Evolutionary conservation across 345 rosid species (phyloP), one percentile per base, ranked within the genome.

Genomic region (Sonneratia caseolaris): DNA sequence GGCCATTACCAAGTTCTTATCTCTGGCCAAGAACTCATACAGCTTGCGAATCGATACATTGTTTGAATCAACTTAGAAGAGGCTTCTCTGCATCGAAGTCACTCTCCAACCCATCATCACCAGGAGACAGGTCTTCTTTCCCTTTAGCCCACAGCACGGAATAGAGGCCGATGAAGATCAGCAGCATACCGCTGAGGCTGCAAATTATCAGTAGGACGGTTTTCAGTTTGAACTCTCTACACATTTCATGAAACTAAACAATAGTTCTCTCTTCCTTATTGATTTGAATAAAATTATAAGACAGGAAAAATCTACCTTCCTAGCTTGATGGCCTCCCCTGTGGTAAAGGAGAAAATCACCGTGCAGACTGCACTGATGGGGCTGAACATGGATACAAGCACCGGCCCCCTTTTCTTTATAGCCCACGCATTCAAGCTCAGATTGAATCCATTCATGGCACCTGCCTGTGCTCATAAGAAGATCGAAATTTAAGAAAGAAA

Each of bases 381-480:
- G 83, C 80, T 88, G 72, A 96, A 96, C 91, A 92, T 78, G 53
- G 99, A 87, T 18, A 89, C 98, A 16, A 91, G 75, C 76, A 96
- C 98, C 1, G 98, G 99, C 51, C 99, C 99, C 66, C 86, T 82
- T 79, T 89, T 91, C 89, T 86, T 91, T 88, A 92, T 85, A 19
- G 99, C 99, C 99, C 99, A 96, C 72, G 95, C 96, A 49, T 81
- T 89, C 83, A 96, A 96, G 81, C 98, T 96, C 45, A 87, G 80
- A 61, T 87, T 84, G 32, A 79, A 83, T 71, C 99, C 99, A 21
- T 86, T 74, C 68, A 87, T 81, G 0, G 74, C 62, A 64, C 98
- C 99, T 72, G 79, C 91, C 96, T 89, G 84, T 22, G 40, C 43
- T 40, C 9, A 40, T 40, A 8, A 40, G 43, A 40, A 40, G 43